Evolutionary conservation across 2,329 filamentous ascomycete species (phyloP).

Genomic region (Fusarium sp.): DNA sequence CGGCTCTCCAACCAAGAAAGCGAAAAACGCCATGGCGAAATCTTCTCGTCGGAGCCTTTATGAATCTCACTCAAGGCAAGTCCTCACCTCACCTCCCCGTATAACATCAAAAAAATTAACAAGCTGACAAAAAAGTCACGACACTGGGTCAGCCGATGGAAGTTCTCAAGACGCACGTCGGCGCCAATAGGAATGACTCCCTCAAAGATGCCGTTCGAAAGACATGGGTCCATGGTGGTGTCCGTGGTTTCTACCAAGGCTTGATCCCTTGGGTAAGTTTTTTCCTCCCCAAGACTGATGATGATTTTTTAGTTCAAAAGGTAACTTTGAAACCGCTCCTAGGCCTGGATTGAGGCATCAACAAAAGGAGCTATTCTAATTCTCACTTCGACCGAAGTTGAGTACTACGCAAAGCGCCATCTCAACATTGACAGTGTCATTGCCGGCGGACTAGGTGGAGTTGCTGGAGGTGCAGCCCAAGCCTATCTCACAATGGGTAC

Average conservation of each 20-base stretch:
- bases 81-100: too few species aligned
- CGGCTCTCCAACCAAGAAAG: not conserved
- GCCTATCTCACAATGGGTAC: slow-evolving; percentile 26
- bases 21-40: slow-evolving; percentile 21
- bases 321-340: not conserved
- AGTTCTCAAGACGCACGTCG: slow-evolving; percentile 19
- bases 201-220: slow-evolving; percentile 16
- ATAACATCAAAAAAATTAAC: not conserved
- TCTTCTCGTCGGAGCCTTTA: slow-evolving; percentile 13
- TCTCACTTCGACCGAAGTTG: slow-evolving; percentile 17
- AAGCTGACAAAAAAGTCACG: not conserved
- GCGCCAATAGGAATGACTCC: slow-evolving; percentile 10
- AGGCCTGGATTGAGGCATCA: slow-evolving; percentile 25
- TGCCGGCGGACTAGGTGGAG: slow-evolving; percentile 8
- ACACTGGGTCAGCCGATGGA: slow-evolving; percentile 18
- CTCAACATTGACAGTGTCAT: not conserved
- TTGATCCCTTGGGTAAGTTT: slow-evolving; percentile 18
- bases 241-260: slow-evolving; percentile 20
- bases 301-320: not conserved
- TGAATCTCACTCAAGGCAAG: slow-evolving; percentile 19
- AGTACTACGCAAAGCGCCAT: slow-evolving; percentile 10
- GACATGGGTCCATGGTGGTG: slow-evolving; percentile 10
- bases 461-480: slow-evolving; percentile 18
- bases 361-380: slow-evolving; percentile 21
- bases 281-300: not conserved